Base-by-base conservation (phyloP, 2,329 filamentous ascomycete species). In the Colletotrichum acutatum region DNA sequence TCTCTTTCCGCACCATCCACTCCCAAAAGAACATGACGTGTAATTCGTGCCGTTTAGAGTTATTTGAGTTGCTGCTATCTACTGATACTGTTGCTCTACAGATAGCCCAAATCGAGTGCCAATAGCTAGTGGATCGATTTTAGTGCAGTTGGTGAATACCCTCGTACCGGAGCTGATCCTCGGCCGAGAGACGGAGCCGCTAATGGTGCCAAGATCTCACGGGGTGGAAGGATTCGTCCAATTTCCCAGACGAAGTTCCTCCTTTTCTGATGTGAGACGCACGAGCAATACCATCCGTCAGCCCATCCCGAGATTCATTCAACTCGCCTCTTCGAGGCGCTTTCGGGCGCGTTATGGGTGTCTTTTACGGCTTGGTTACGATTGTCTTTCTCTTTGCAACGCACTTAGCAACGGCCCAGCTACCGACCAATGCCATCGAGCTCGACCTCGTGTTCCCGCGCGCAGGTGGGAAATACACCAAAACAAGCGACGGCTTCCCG, bases 401-500 rank as follows among this genome's bases (percentile, higher is more conserved):
- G 28, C 49, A 56, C 4, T 52, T 4, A 9, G 62, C 32, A 1
- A 24, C 53, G 14, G 61, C 67, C 16, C 58, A 65, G 30, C 30
- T 72, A 0, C 52, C 69, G 0, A 22, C 60, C n/a, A 19, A 56
- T 53, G 60, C 65, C 0, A 49, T 63, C 2, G 65, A 72, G 22
- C 0, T 72, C 6, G 69, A 72, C 2, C 53, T 72, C 22, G 30
- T 72, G 53, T 72, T 72, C 54, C 69, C 69, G 7, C 69, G 69
- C 14, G 58, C 46, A 6, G 53, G 34, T 1, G 5, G 37, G 16
- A 32, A 34, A 16, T 68, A 68, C 19, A 28, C 52, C 37, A 26
- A 52, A 32, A 68, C 59, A 6, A 12, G 24, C 11, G 22, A 24
- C 1, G 53, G 58, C 22, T 52, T 72, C 11, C 69, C 69, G 3